These are phyloP conservation scores for Pichia scutulata DNA, from an alignment of 805 yeast species.

Conservation along the genomic window DNA sequence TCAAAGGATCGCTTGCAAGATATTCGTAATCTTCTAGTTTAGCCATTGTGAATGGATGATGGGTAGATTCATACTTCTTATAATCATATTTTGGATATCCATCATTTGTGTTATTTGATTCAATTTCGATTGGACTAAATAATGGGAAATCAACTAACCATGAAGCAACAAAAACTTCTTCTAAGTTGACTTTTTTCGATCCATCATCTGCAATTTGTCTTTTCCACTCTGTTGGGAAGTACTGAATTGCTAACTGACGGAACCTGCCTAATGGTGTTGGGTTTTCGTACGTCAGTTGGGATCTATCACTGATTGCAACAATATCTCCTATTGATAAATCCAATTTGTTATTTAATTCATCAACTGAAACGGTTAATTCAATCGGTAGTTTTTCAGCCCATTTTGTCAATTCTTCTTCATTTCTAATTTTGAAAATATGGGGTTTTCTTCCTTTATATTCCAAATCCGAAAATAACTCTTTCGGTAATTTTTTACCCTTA, in stretches of 20 bases:
- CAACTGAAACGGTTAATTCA: conserved; percentile 4
- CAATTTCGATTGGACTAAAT: conserved; percentile 63
- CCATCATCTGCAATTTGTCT: conserved; percentile 26
- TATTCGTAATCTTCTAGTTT: conserved; percentile 56
- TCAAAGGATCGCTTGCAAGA: conserved; percentile 47
- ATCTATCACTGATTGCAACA: conserved; percentile 72
- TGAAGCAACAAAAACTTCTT: conserved; percentile 46
- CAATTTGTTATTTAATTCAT: conserved; percentile 28
- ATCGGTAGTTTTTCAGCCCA: conserved; percentile 36
- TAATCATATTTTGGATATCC: conserved; percentile 56
- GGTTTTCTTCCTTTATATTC: conserved; percentile 56
- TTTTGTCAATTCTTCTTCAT: conserved; percentile 29
- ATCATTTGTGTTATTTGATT: conserved; percentile 6
- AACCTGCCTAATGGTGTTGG: conserved; percentile 91
- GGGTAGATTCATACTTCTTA: conserved; percentile 57
- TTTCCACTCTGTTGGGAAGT: conserved; percentile 44
- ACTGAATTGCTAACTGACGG: conserved; percentile 63
- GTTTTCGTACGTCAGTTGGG: conserved; percentile 67
- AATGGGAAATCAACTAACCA: conserved; percentile 95
- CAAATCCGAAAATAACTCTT: conserved; percentile 26
- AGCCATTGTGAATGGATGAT: conserved; percentile 97
- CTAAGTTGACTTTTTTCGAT: conserved; percentile 11
- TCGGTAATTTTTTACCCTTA: conserved; percentile 10
- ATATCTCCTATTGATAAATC: conserved; percentile 59
- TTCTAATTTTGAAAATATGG: conserved; percentile 41